Evolutionary conservation across 371 early-diverging fungal genomes (phyloP).

Genomic region (Actinomucor elegans): DNA sequence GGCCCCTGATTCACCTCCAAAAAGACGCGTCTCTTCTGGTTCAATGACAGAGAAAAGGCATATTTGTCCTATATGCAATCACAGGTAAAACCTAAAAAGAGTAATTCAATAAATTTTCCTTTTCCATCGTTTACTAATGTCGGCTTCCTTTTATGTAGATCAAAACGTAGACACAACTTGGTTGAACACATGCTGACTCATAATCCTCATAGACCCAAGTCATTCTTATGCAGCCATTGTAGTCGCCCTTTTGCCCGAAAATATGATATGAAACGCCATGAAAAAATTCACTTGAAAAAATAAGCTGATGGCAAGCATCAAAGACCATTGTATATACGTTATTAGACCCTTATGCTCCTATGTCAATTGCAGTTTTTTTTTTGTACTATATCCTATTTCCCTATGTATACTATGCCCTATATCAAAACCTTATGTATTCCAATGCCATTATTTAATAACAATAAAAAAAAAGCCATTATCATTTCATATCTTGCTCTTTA

Average conservation of each 20-base stretch:
- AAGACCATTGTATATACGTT: background rate
- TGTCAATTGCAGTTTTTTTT: too few species aligned
- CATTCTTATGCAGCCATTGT: constrained; percentile 23
- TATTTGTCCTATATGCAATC: constrained; percentile 27
- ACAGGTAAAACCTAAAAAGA: constrained; percentile 17
- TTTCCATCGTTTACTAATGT: background rate
- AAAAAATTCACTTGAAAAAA: constrained; percentile 26
- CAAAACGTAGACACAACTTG: constrained; percentile 34
- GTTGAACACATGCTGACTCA: constrained; percentile 36
- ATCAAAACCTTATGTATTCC: background rate
- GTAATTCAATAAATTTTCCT: background rate
- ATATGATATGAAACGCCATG: constrained; percentile 38
- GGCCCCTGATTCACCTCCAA: background rate
- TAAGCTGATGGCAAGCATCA: background rate
- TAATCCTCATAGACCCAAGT: constrained; percentile 28
- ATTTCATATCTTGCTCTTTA: background rate
- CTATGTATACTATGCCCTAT: background rate
- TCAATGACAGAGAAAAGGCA: constrained; percentile 21
- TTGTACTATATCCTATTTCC: too few species aligned
- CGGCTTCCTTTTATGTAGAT: too few species aligned
- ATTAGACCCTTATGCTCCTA: background rate
- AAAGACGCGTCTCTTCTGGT: background rate
- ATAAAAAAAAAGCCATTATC: too few species aligned
- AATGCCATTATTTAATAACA: too few species aligned
- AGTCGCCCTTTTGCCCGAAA: constrained; percentile 31